A percentile compares a stretch with the other conserved stretches of the same genome.
Evolutionary conservation across 257 asterid genomes (phyloP).

Genomic region (Sherardia arvensis): DNA sequence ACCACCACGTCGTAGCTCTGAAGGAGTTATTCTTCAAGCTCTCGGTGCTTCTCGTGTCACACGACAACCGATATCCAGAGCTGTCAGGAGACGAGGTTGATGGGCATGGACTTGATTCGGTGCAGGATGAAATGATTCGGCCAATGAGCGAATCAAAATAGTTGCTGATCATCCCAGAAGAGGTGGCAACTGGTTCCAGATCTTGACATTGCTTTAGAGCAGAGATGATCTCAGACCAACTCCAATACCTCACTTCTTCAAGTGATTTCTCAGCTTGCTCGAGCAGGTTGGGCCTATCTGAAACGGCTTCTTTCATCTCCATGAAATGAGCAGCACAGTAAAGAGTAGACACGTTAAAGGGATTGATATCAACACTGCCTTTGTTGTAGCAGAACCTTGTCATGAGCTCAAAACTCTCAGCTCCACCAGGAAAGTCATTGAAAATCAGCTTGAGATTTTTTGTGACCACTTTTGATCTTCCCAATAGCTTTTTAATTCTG

Average conservation of each 20-base stretch:
- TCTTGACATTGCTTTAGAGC: constrained; percentile 51
- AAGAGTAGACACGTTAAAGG: constrained; percentile 40
- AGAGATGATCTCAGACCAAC: constrained; percentile 64
- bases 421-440: constrained; percentile 87
- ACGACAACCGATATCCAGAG: constrained; percentile 48
- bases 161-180: constrained; percentile 34
- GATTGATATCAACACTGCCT: constrained; percentile 38
- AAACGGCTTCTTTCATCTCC: constrained; percentile 51
- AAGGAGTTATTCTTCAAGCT: constrained; percentile 43
- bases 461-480: constrained; percentile 33
- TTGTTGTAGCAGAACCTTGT: constrained; percentile 62
- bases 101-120: constrained; percentile 65
- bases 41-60: constrained; percentile 71
- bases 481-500: constrained; percentile 37
- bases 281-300: constrained; percentile 30
- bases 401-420: constrained; percentile 62
- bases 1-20: constrained; percentile 77
- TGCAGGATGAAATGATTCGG: constrained; percentile 35
- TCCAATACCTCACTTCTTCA: constrained; percentile 51
- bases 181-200: constrained; percentile 26
- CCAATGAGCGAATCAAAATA: constrained; percentile 41
- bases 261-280: constrained; percentile 46
- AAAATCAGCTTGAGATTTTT: constrained; percentile 51
- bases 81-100: constrained; percentile 70
- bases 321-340: constrained; percentile 48